Conservation (phyloP, 176 grass and related monocot species). For the Ampelocalamus luodianensis region DNA sequence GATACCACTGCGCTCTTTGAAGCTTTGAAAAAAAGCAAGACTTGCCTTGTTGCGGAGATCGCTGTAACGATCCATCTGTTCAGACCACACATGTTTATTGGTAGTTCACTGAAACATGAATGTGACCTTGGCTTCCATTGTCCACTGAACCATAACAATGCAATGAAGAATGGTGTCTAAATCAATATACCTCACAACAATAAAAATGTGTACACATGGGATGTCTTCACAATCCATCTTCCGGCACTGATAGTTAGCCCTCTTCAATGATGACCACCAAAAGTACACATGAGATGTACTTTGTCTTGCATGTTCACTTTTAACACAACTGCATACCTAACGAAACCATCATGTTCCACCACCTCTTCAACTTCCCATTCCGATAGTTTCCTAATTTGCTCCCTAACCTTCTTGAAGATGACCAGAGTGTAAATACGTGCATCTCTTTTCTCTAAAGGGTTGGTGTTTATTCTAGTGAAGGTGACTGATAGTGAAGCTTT, state of each 20-base stretch:
- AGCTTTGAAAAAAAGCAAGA: neutral
- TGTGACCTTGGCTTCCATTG: slow-evolving; percentile 4
- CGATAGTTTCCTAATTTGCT: neutral
- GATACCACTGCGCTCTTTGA: neutral
- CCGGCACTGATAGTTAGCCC: neutral
- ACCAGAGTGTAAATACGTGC: slow-evolving; percentile 29
- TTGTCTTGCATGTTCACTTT: neutral
- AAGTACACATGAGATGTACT: slow-evolving; percentile 7
- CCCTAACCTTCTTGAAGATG: slow-evolving; percentile 27
- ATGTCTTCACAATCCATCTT: neutral
- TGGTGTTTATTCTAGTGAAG: neutral
- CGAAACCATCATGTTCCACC: neutral
- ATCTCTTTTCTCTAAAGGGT: slow-evolving; percentile 19
- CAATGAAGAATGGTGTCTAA: neutral
- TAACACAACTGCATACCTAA: neutral
- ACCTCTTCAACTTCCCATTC: slow-evolving; percentile 17
- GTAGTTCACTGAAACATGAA: neutral
- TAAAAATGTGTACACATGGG: neutral
- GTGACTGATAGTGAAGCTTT: neutral
- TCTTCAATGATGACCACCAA: too few relatives aligned
- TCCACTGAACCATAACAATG: neutral
- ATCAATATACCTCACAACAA: neutral
- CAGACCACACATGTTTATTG: neutral
- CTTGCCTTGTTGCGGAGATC: neutral
- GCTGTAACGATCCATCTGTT: neutral